A percentile compares a stretch with the other conserved stretches of the same genome.
Evolutionary conservation across 1,284 basidiomycete genomes (phyloP).

Genomic region (Irpex sp.): DNA sequence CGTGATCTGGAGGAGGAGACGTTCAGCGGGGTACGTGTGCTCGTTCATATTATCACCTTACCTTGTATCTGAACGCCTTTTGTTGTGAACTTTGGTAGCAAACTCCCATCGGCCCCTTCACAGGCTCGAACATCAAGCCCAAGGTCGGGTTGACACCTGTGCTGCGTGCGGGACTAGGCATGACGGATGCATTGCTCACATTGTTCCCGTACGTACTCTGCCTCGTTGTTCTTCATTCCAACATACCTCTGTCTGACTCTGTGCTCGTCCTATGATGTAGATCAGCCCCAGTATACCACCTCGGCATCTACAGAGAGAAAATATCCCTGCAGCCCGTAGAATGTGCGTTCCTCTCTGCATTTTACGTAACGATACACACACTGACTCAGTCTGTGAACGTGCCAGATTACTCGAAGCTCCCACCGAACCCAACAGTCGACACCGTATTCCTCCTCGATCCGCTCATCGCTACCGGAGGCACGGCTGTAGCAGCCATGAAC

Average conservation of each 20-base stretch:
- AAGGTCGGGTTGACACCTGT: slow-evolving; percentile 88
- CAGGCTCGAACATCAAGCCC: slow-evolving; percentile 63
- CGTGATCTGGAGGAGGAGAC: slow-evolving; percentile 55
- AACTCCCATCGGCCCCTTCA: slow-evolving; percentile 68
- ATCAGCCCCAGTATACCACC: slow-evolving; percentile 82
- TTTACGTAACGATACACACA: background rate
- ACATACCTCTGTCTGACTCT: background rate
- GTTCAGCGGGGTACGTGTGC: slow-evolving; percentile 56
- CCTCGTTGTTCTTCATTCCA: background rate
- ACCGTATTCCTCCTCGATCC: slow-evolving; percentile 87
- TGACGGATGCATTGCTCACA: slow-evolving; percentile 83
- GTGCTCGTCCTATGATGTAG: slow-evolving; percentile 30
- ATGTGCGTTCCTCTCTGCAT: slow-evolving; percentile 46
- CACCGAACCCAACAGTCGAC: slow-evolving; percentile 74
- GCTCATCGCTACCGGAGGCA: slow-evolving; percentile 93
- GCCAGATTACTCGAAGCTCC: slow-evolving; percentile 90
- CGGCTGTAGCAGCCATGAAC: slow-evolving; percentile 78
- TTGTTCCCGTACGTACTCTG: slow-evolving; percentile 71
- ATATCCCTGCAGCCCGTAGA: slow-evolving; percentile 90
- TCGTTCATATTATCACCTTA: background rate
- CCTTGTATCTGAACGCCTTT: background rate
- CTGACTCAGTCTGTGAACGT: background rate
- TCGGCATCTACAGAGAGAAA: slow-evolving; percentile 91
- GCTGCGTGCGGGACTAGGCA: slow-evolving; percentile 90
- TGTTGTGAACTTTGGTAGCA: slow-evolving; percentile 32